Percentiles rank a stretch among this genome's conserved stretches.
phyloP scores from a whole-genome alignment of 164 flowering plant genomes.

The Euptelea pleiosperma region DNA sequence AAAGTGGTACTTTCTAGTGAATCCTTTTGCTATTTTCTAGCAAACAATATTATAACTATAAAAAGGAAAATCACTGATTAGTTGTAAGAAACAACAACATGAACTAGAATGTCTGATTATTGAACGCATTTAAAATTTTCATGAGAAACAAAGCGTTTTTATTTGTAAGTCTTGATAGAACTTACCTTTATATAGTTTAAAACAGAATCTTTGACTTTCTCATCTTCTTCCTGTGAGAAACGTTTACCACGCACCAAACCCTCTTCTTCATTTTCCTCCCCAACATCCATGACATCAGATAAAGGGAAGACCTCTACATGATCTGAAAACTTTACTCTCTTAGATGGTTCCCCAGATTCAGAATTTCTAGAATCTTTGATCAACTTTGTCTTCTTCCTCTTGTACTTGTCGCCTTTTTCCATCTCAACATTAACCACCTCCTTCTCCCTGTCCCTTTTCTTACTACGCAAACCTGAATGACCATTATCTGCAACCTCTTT shows the following conservation, averaged over 20 bases:
- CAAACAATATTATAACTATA: no score
- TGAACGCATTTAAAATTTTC: no score
- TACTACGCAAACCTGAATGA: not conserved
- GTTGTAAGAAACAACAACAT: not conserved
- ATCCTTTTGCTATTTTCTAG: no score
- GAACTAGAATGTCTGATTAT: no score
- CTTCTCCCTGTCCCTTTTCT: constrained; percentile 6
- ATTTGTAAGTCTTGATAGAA: not conserved
- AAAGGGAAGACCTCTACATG: constrained; percentile 39
- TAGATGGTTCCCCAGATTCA: constrained; percentile 13
- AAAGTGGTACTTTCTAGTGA: no score
- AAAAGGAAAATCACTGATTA: no score
- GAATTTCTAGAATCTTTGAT: constrained; percentile 12
- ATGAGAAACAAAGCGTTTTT: no score
- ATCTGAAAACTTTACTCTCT: constrained; percentile 36
- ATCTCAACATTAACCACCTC: not conserved
- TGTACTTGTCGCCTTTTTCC: constrained; percentile 2
- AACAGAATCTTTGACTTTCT: constrained; percentile 35
- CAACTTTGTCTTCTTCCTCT: constrained; percentile 10
- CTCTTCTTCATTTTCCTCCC: not conserved
- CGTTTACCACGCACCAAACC: constrained; percentile 42
- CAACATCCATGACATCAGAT: constrained; percentile 6
- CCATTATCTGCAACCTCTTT: not conserved
- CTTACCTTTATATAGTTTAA: constrained; percentile 26
- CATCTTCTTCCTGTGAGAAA: constrained; percentile 50